Percentiles rank a stretch among this genome's conserved stretches.
phyloP scores from a whole-genome alignment of 108 stramenopile genomes.

The Pelagomonas calceolata region DNA sequence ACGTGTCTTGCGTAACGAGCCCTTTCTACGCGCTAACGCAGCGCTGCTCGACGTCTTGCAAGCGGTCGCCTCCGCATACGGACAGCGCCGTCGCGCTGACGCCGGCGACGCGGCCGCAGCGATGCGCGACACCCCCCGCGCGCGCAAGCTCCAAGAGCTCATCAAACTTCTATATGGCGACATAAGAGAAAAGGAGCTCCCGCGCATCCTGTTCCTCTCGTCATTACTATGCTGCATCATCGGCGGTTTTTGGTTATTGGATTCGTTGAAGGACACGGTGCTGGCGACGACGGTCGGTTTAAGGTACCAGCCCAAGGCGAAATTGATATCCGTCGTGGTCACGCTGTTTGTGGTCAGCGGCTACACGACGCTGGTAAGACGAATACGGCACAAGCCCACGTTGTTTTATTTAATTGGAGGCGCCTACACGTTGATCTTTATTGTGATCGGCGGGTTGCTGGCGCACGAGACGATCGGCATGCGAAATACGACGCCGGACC shows the following conservation, averaged over 20 bases:
- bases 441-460: constrained; percentile 28
- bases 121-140: too few species aligned
- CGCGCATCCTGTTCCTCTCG: constrained; percentile 34
- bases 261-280: constrained; percentile 86
- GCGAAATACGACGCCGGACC: constrained; percentile 17
- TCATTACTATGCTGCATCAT: constrained; percentile 42
- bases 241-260: constrained; percentile 54
- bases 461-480: constrained; percentile 26
- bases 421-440: constrained; percentile 52
- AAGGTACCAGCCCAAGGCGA: constrained; percentile 78
- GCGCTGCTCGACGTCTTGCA: too few species aligned
- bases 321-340: constrained; percentile 61
- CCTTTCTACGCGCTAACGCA: too few species aligned
- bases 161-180: constrained; percentile 21
- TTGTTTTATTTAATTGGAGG: constrained; percentile 56
- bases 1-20: too few species aligned
- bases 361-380: constrained; percentile 29
- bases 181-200: constrained; percentile 17
- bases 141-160: constrained; percentile 11
- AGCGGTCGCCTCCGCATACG: too few species aligned
- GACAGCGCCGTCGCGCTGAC: too few species aligned
- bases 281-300: constrained; percentile 65
- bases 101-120: too few species aligned
- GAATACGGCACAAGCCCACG: constrained; percentile 36
- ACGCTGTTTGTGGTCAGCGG: constrained; percentile 45